These are phyloP conservation scores for Pleurozium schreberi DNA, from an alignment of 225 moss, liverwort and hornwort genomes.

Conservation along the genomic window DNA sequence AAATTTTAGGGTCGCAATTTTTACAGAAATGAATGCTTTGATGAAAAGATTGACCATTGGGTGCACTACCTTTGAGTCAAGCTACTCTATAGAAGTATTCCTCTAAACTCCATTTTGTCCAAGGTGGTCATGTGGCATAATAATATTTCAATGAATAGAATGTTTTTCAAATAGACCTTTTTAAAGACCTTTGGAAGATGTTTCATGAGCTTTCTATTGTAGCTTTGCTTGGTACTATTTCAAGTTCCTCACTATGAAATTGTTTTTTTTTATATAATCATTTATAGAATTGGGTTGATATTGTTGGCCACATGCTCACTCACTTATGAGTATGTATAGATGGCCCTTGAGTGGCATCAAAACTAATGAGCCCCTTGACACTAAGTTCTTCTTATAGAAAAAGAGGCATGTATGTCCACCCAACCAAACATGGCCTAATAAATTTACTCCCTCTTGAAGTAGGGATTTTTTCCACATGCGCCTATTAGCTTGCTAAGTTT, in stretches of 20 bases:
- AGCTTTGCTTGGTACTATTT: neutral
- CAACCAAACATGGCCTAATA: neutral
- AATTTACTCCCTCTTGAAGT: fast-evolving
- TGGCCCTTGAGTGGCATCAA: neutral
- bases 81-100: neutral
- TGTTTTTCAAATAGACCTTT: neutral
- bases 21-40: no score
- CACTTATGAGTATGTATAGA: neutral
- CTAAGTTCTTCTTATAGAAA: neutral
- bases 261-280: fast-evolving
- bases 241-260: neutral
- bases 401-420: fast-evolving
- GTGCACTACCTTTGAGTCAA: fast-evolving
- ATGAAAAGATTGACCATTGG: neutral
- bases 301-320: neutral
- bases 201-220: neutral
- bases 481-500: neutral
- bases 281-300: neutral
- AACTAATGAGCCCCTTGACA: neutral
- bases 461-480: fast-evolving
- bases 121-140: fast-evolving
- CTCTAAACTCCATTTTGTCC: neutral
- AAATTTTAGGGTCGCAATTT: no score
- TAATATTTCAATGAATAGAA: no score
- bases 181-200: fast-evolving